These are phyloP conservation scores for Gnomoniopsis smithogilvyi DNA, from an alignment of 2,329 filamentous ascomycete species.

Conservation along the genomic window DNA sequence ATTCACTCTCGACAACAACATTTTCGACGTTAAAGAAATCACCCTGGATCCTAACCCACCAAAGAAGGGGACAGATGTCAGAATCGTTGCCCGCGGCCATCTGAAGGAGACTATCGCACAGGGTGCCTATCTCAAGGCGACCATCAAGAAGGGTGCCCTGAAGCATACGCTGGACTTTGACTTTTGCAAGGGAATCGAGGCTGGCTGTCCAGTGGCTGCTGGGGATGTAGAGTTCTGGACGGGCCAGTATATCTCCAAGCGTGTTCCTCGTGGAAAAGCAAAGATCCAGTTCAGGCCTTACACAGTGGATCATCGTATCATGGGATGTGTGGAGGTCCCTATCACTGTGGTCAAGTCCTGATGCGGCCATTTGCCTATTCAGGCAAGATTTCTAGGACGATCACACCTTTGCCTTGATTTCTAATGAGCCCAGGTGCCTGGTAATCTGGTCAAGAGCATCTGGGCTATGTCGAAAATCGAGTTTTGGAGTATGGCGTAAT, in stretches of 20 bases:
- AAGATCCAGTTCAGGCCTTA: not conserved
- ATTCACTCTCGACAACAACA: not conserved
- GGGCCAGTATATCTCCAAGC: not conserved
- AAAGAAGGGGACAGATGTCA: not conserved
- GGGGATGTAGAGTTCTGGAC: not conserved
- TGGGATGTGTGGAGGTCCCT: not conserved
- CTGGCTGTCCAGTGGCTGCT: not conserved
- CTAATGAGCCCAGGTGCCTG: no score
- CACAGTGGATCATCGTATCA: not conserved
- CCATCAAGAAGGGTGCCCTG: not conserved
- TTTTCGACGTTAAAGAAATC: not conserved
- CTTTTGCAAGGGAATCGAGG: not conserved
- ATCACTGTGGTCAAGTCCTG: no score
- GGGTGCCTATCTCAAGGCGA: not conserved
- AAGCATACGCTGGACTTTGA: not conserved
- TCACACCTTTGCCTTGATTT: no score
- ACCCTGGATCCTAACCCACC: not conserved
- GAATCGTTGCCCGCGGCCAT: not conserved
- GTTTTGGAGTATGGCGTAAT: no score
- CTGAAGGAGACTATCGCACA: not conserved
- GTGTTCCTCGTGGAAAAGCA: not conserved
- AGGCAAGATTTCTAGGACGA: no score
- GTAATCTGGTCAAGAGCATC: no score
- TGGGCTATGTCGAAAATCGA: no score
- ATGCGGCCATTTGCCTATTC: no score